Percentiles rank a stretch among this genome's conserved stretches.
These are phyloP conservation scores for Leishmania aethiopica DNA, from an alignment of 208 protist species.

Conservation along the genomic window DNA sequence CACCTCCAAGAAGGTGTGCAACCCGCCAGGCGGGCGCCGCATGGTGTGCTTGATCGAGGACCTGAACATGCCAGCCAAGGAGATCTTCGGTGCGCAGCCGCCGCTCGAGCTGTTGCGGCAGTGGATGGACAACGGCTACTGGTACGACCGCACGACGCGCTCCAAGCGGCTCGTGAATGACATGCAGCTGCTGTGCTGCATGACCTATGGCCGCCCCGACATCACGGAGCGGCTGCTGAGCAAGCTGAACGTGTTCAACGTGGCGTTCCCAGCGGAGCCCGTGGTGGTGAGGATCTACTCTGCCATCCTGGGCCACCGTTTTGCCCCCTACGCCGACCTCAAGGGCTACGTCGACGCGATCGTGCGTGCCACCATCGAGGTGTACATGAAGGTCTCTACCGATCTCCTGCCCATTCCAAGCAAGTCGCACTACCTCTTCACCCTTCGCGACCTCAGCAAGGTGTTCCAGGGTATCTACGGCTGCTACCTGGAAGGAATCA, in stretches of 20 bases:
- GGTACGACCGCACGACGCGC: constrained; percentile 97
- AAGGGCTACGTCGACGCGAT: constrained; percentile 91
- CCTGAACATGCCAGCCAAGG: constrained; percentile 98
- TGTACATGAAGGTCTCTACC: constrained; percentile 92
- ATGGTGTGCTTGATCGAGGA: constrained; percentile 98
- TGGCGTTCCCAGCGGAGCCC: constrained; percentile 94
- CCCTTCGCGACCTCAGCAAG: constrained; percentile 97
- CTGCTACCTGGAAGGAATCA: constrained; percentile 89
- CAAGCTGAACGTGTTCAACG: constrained; percentile 96
- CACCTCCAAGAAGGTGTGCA: constrained; percentile 96
- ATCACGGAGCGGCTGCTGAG: constrained; percentile 95
- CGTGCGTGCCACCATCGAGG: constrained; percentile 94
- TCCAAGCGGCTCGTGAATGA: constrained; percentile 94
- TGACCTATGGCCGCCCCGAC: constrained; percentile 96
- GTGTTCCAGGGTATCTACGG: constrained; percentile 98
- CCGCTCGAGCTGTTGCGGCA: constrained; percentile 97
- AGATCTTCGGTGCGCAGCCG: constrained; percentile 97
- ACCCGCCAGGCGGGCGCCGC: constrained; percentile 92
- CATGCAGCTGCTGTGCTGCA: constrained; percentile 97
- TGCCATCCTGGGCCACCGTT: constrained; percentile 93
- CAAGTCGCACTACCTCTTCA: constrained; percentile 99
- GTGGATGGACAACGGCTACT: constrained; percentile 97
- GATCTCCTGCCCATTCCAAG: constrained; percentile 96
- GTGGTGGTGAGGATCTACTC: constrained; percentile 96
- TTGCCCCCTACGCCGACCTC: constrained; percentile 94